Percentiles rank a stretch among this genome's conserved stretches.
These are phyloP conservation scores for Barnettozyma sucrosica DNA, from an alignment of 805 yeast genomes.

Conservation along the genomic window DNA sequence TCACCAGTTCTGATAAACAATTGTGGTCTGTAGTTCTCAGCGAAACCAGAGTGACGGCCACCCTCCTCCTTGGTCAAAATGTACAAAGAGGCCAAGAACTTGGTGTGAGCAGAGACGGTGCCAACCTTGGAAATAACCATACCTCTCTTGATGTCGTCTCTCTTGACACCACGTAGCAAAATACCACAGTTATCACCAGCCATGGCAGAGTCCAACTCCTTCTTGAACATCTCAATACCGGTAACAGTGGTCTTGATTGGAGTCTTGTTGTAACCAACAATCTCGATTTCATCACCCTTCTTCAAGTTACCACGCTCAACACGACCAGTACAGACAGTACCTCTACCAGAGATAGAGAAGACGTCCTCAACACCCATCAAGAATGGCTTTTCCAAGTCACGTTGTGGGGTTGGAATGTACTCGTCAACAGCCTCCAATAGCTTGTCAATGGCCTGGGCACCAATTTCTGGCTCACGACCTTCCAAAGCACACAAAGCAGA, in stretches of 20 bases:
- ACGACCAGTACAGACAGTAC: constrained; percentile 98
- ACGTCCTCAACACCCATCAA: constrained; percentile 96
- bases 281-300: constrained; percentile 98
- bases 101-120: constrained; percentile 85
- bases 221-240: constrained; percentile 99
- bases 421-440: constrained; percentile 90
- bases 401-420: constrained; percentile 90
- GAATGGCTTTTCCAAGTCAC: constrained; percentile 96
- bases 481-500: constrained; percentile 97
- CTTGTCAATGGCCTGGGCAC: constrained; percentile 75
- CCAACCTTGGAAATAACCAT: constrained; percentile 95
- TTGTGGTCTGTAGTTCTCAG: constrained; percentile 97
- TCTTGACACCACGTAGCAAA: constrained; percentile 94
- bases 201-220: constrained; percentile 94
- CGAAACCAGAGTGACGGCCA: constrained; percentile 98
- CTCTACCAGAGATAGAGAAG: constrained; percentile 98
- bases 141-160: constrained; percentile 96
- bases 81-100: constrained; percentile 89
- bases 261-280: constrained; percentile 84
- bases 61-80: constrained; percentile 95
- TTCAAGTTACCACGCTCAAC: constrained; percentile 96
- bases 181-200: constrained; percentile 99
- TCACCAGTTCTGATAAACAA: constrained; percentile 94
- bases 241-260: constrained; percentile 93
- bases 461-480: constrained; percentile 83